Base-by-base conservation (phyloP, 1,284 basidiomycete species). In the Gomphus bonarii region DNA sequence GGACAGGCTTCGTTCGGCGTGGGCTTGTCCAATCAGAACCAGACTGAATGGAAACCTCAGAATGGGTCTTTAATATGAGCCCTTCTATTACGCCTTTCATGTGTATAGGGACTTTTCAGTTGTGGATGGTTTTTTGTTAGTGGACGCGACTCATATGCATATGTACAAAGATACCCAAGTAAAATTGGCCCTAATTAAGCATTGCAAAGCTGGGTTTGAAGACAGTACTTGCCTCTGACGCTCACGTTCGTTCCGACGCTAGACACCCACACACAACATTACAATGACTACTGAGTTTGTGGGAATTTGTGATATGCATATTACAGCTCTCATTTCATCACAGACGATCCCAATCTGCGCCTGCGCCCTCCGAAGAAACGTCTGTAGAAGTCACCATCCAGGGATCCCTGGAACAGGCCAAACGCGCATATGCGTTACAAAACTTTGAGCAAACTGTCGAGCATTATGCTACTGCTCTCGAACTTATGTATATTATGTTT, bases 371-470 rank as follows among this genome's bases (percentile, higher is more conserved):
- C 16, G 11, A 25, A 25, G 46, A 48, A 16, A 25, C 10, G 25
- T 14, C 46, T 31, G 6, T 28, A 8, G 56, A 58, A n/a, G 47
- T 40, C 20, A 70, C 79, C 49, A 68, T 85, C 54, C 81, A 85
- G 63, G 77, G 73, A 50, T 73, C 77, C 14, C 72, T 90, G 58
- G 87, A 88, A 65, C 82, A 81, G 61, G 88, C 84, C 3, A 86
- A 86, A 75, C 85, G 88, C 73, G 91, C 91, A 1, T 89, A 91
- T 69, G 91, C 91, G 33, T 79, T 95, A 63, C 81, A 79, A 68
- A 89, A 91, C 68, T 94, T 85, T 68, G 91, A 94, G 65, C 83
- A 91, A 65, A 87, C 90, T 1, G 84, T 91, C 5, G 85, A 87
- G 49, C 77, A 88, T 67, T 95, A 93, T 70, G 88, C 87, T 33